phyloP scores from a whole-genome alignment of 2,329 filamentous ascomycete species.

The Aspergillus hortae region DNA sequence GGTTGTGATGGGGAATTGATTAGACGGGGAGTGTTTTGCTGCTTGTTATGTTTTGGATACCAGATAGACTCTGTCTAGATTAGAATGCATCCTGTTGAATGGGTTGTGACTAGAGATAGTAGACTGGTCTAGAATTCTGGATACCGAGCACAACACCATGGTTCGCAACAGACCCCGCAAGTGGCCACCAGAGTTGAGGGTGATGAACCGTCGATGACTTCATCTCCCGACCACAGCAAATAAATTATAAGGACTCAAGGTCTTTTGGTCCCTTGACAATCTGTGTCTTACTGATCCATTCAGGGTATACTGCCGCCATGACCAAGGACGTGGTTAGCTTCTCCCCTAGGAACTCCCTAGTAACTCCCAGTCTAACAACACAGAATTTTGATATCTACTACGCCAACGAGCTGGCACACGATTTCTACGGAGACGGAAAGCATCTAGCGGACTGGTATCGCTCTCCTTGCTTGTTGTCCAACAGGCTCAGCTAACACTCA shows the following conservation, averaged over 20 bases:
- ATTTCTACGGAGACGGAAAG: constrained; percentile 16
- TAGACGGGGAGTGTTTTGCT: neutral
- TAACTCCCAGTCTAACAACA: neutral
- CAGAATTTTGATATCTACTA: constrained; percentile 19
- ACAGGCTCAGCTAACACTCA: neutral
- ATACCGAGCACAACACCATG: neutral
- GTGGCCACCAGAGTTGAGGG: neutral
- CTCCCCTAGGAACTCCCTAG: neutral
- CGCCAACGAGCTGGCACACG: constrained; percentile 15
- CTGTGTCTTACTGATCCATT: neutral
- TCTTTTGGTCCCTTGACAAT: no score
- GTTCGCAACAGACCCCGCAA: neutral
- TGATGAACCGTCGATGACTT: neutral
- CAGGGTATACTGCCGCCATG: neutral
- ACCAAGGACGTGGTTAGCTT: neutral
- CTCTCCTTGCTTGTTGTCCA: no score
- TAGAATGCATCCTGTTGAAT: no score
- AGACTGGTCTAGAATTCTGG: no score
- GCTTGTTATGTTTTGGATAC: neutral
- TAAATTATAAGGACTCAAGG: neutral
- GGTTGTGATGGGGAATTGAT: neutral
- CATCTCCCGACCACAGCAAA: neutral
- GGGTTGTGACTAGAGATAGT: no score
- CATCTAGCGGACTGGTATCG: constrained; percentile 9
- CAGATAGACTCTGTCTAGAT: neutral